Percentiles rank a stretch among this genome's conserved stretches.
These are phyloP conservation scores for Geosmithia putterillii DNA, from an alignment of 2,329 filamentous ascomycete species.

Conservation along the genomic window DNA sequence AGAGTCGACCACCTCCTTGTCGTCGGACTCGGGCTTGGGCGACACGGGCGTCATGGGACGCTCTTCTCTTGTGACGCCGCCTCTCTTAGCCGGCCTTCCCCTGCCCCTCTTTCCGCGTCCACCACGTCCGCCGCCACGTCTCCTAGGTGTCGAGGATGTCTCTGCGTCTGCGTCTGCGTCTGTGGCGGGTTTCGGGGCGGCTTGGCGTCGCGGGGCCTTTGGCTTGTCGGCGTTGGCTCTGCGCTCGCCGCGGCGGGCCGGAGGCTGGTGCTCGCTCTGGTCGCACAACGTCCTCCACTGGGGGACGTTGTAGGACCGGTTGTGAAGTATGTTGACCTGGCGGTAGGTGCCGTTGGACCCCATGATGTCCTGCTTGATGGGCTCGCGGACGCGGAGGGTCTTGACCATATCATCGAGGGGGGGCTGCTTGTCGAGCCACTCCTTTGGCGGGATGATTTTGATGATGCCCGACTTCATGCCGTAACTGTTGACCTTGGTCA, in stretches of 20 bases:
- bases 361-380: slow-evolving; percentile 97
- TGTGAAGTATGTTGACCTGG: slow-evolving; percentile 93
- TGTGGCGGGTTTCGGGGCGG: slow-evolving; percentile 15
- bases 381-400: slow-evolving; percentile 85
- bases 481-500: slow-evolving; percentile 78
- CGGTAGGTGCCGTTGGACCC: slow-evolving; percentile 91
- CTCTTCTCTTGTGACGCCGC: slow-evolving; percentile 25
- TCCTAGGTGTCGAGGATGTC: slow-evolving; percentile 21
- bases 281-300: slow-evolving; percentile 93
- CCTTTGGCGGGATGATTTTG: slow-evolving; percentile 84
- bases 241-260: slow-evolving; percentile 75
- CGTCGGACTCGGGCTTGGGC: slow-evolving; percentile 25
- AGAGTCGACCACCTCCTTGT: slow-evolving; percentile 28
- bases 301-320: slow-evolving; percentile 88
- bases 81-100: slow-evolving; percentile 20
- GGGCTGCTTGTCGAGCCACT: slow-evolving; percentile 80
- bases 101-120: slow-evolving; percentile 14
- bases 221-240: slow-evolving; percentile 48
- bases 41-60: slow-evolving; percentile 48
- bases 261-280: slow-evolving; percentile 90
- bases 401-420: slow-evolving; percentile 77
- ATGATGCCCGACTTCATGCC: slow-evolving; percentile 97
- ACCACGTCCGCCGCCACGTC: slow-evolving; percentile 17
- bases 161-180: not conserved
- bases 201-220: slow-evolving; percentile 25